Evolutionary conservation across 2,329 filamentous ascomycete genomes (phyloP).

Genomic region (Colletotrichum phormii): DNA sequence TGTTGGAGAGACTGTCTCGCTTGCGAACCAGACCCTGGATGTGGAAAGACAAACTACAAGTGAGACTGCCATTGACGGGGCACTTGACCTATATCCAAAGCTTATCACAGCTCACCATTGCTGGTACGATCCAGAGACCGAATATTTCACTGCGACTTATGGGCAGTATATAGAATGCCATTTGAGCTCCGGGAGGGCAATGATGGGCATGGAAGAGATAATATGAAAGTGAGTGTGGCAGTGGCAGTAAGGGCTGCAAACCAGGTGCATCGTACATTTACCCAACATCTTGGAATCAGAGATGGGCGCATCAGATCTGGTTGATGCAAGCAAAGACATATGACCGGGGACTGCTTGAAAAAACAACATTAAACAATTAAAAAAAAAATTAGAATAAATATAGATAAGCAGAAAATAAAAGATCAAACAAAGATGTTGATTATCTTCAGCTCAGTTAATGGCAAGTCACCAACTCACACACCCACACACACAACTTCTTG

Average conservation of each 20-base stretch:
- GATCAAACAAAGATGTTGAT: not conserved
- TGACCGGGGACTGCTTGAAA: not conserved
- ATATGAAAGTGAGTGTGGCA: not conserved
- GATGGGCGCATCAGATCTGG: slow-evolving; percentile 21
- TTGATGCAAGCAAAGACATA: slow-evolving; percentile 5
- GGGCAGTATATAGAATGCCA: not conserved
- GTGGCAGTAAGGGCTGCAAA: slow-evolving; percentile 5
- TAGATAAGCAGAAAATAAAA: not conserved
- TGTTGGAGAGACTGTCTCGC: not conserved
- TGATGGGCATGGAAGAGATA: not conserved
- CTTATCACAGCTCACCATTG: not conserved
- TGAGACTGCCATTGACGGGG: not conserved
- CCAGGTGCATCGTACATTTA: not conserved
- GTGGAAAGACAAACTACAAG: not conserved
- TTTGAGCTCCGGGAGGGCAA: not conserved
- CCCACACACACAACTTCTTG: not conserved
- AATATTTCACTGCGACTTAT: not conserved
- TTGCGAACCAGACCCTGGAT: not conserved
- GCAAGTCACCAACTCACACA: not conserved
- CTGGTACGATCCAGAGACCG: not conserved
- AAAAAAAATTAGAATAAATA: not conserved
- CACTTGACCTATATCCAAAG: not conserved
- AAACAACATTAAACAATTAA: too few species aligned
- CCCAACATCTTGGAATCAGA: slow-evolving; percentile 16
- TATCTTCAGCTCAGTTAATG: not conserved